Conservation (phyloP, 1,139 yeast species). For the Kluyveromyces sp. region DNA sequence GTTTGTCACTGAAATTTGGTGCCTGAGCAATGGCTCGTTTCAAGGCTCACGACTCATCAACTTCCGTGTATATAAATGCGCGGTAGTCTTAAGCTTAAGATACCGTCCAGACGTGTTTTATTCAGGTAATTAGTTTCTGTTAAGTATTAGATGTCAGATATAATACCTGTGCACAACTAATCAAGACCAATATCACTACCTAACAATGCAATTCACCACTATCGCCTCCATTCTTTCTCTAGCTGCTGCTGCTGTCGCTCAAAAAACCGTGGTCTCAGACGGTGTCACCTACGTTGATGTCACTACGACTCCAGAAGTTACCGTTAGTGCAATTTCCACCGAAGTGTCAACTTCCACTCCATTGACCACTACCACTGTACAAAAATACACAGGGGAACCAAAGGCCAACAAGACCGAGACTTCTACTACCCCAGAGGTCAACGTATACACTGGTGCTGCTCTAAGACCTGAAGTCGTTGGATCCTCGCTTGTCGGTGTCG, state of each 20-base stretch:
- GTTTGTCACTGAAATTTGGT: background rate
- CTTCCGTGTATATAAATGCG: background rate
- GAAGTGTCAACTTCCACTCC: conserved; percentile 32
- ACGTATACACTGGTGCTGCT: conserved; percentile 16
- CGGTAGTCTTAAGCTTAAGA: no score
- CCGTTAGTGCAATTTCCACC: conserved; percentile 32
- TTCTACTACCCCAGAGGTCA: conserved; percentile 12
- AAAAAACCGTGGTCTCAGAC: conserved; percentile 15
- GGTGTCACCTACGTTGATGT: conserved; percentile 31
- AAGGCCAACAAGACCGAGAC: conserved; percentile 7
- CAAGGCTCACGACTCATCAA: no score
- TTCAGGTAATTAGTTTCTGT: no score
- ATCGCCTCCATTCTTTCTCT: conserved; percentile 12
- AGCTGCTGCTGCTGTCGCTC: conserved; percentile 11
- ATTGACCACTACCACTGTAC: conserved; percentile 24
- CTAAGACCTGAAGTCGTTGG: conserved; percentile 15
- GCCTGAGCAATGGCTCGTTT: background rate
- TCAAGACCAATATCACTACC: background rate
- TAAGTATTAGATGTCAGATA: no score
- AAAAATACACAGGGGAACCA: conserved; percentile 9
- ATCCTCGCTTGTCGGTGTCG: conserved; percentile 21
- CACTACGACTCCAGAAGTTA: conserved; percentile 32
- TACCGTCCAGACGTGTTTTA: no score
- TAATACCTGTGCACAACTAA: background rate
- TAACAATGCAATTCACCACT: conserved; percentile 10